These are phyloP conservation scores for Ceratocystis huliohia DNA, from an alignment of 2,329 filamentous ascomycete species.

Conservation along the genomic window DNA sequence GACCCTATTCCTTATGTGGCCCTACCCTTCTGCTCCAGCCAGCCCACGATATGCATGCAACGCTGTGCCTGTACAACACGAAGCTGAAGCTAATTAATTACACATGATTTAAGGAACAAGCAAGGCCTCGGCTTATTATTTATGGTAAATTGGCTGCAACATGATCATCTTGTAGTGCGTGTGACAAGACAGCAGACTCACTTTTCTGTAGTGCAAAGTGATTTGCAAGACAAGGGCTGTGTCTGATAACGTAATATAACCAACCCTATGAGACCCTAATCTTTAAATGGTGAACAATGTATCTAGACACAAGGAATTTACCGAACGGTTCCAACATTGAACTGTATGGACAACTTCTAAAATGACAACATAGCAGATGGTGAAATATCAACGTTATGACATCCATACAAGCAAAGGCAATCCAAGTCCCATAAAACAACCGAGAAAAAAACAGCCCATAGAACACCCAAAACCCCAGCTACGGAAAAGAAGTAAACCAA, in stretches of 20 bases:
- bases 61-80: not conserved
- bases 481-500: not conserved
- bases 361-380: not conserved
- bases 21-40: not conserved
- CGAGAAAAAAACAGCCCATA: not conserved
- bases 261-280: no score
- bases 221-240: conserved; percentile 2
- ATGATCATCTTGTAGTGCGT: not conserved
- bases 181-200: not conserved
- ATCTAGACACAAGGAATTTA: no score
- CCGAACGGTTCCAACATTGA: no score
- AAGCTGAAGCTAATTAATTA: not conserved
- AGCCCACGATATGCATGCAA: no score
- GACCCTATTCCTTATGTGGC: not conserved
- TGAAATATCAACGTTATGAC: not conserved
- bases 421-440: conserved; percentile 1
- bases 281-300: no score
- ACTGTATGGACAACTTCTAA: not conserved
- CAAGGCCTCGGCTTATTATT: not conserved
- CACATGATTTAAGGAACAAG: not conserved
- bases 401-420: not conserved
- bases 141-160: not conserved
- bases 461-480: conserved; percentile 17
- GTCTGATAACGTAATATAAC: no score
- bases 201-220: not conserved